Percentiles rank a stretch among this genome's conserved stretches.
Evolutionary conservation across 352 stramenopile genomes (phyloP).

Genomic region (Phytophthora ramorum): DNA sequence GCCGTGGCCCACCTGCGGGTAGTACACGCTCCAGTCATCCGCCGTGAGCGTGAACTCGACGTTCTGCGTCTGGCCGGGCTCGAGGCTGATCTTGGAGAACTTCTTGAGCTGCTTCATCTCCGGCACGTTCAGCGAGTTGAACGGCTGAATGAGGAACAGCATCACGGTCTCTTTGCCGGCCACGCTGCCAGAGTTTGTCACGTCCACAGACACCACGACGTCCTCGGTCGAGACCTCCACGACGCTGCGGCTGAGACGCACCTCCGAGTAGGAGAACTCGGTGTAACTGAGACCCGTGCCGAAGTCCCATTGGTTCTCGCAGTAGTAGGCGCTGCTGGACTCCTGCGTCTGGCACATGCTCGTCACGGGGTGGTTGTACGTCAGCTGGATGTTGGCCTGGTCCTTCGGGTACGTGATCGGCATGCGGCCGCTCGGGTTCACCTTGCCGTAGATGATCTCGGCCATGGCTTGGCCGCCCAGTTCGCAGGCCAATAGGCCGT

Average conservation of each 20-base stretch:
- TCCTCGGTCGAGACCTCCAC: constrained; percentile 11
- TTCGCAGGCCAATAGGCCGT: constrained; percentile 28
- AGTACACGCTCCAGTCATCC: constrained; percentile 44
- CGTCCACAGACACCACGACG: constrained; percentile 45
- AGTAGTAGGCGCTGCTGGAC: constrained; percentile 37
- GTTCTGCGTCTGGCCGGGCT: constrained; percentile 35
- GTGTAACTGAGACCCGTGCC: constrained; percentile 80
- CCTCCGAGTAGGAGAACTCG: constrained; percentile 60
- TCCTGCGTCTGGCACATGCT: constrained; percentile 57
- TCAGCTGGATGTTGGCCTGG: constrained; percentile 51
- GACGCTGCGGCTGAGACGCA: constrained; percentile 42
- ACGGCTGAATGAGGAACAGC: constrained; percentile 33
- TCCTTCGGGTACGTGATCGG: constrained; percentile 83
- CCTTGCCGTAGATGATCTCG: constrained; percentile 39
- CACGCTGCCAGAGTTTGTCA: constrained; percentile 52
- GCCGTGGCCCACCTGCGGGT: constrained; percentile 60
- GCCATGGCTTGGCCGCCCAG: constrained; percentile 28
- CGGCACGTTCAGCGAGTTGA: constrained; percentile 24
- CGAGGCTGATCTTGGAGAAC: constrained; percentile 56
- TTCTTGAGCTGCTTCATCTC: constrained; percentile 41
- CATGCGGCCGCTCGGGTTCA: constrained; percentile 48
- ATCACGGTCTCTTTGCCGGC: constrained; percentile 30
- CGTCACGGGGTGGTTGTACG: constrained; percentile 71
- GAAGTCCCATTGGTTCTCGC: constrained; percentile 77
- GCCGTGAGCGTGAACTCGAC: constrained; percentile 49